phyloP scores from a whole-genome alignment of 2,329 filamentous ascomycete species.

The Chrysoporthe cubensis region DNA sequence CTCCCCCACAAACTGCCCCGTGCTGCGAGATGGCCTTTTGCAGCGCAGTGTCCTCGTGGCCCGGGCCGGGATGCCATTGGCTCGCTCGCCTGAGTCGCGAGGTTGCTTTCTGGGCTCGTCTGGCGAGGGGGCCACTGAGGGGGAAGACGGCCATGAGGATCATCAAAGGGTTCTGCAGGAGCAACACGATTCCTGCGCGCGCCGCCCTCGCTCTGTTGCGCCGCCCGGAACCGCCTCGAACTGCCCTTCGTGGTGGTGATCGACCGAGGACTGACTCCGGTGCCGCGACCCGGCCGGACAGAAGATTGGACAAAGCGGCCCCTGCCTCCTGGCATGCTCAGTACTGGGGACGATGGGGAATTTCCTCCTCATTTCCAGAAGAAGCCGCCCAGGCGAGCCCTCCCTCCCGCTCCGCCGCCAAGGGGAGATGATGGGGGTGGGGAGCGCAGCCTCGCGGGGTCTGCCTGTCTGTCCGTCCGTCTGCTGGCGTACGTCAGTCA shows the following conservation, averaged over 20 bases:
- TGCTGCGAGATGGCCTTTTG: slow-evolving; percentile 12
- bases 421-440: background rate
- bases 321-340: background rate
- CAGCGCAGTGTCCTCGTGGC: slow-evolving; percentile 17
- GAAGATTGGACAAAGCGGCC: background rate
- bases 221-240: background rate
- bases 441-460: slow-evolving; percentile 12
- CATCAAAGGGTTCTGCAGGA: too few relatives aligned
- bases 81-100: background rate
- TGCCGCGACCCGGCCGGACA: background rate
- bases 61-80: slow-evolving; percentile 19
- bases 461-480: background rate
- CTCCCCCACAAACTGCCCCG: slow-evolving; percentile 4
- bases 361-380: background rate
- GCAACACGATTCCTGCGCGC: background rate
- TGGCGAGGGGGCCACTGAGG: too few relatives aligned
- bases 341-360: background rate
- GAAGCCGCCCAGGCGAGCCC: slow-evolving; percentile 8
- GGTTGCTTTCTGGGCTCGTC: too few relatives aligned
- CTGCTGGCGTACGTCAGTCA: background rate
- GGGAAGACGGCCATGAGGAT: too few relatives aligned
- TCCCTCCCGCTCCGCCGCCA: background rate
- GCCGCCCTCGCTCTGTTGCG: background rate
- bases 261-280: background rate
- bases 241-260: background rate